These are phyloP conservation scores for Hypoxylon rickii DNA, from an alignment of 495 filamentous ascomycete species.

Conservation along the genomic window DNA sequence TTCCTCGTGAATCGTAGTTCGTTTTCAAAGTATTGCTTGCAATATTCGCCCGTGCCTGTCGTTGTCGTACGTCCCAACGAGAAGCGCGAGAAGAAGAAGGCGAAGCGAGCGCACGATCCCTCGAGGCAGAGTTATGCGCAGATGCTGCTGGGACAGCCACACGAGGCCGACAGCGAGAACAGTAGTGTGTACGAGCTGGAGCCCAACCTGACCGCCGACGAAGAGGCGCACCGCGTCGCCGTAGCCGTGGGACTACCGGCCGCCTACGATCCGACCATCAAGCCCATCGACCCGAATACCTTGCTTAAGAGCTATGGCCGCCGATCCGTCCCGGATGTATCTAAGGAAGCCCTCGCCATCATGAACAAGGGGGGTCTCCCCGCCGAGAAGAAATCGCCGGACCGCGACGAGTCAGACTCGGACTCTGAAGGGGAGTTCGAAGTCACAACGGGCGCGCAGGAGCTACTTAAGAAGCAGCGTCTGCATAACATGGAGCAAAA, in stretches of 20 bases:
- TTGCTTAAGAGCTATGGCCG: conserved; percentile 31
- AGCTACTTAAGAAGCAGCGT: conserved; percentile 52
- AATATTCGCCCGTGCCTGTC: conserved; percentile 95
- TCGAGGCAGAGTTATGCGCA: conserved; percentile 76
- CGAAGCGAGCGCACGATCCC: conserved; percentile 82
- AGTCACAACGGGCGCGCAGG: conserved; percentile 41
- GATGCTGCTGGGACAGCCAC: conserved; percentile 72
- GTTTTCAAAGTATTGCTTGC: conserved; percentile 94
- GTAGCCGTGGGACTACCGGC: conserved; percentile 69
- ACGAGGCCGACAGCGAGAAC: conserved; percentile 56
- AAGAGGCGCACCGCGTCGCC: conserved; percentile 73
- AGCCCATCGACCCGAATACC: conserved; percentile 50
- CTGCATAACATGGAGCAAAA: conserved; percentile 61
- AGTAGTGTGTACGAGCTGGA: conserved; percentile 54
- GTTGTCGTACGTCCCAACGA: conserved; percentile 91
- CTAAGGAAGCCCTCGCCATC: conserved; percentile 29
- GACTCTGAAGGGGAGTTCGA: conserved; percentile 58
- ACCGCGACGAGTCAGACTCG: conserved; percentile 55
- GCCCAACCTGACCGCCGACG: conserved; percentile 53
- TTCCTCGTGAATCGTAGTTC: conserved; percentile 81
- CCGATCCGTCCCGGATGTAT: conserved; percentile 33
- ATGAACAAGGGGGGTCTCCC: conserved; percentile 26
- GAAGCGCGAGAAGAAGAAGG: conserved; percentile 90
- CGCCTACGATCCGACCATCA: conserved; percentile 59
- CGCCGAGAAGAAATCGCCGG: conserved; percentile 31